phyloP scores from a whole-genome alignment of 768 basidiomycete genomes.

The Kwoniella pini region DNA sequence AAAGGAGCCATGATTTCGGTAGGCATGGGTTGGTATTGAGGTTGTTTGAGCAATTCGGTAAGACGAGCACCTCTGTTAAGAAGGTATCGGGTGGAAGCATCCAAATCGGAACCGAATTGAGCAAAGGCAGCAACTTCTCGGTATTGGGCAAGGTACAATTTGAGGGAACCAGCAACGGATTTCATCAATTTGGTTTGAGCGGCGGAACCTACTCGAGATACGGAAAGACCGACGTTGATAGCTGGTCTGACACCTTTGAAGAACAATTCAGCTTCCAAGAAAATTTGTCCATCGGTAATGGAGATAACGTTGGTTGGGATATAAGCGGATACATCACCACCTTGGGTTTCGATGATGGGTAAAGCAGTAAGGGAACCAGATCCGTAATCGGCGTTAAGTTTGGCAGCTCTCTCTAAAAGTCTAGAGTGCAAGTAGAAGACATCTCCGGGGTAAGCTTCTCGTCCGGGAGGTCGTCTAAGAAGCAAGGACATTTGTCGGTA shows the following conservation, averaged over 20 bases:
- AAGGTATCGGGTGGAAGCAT: constrained; percentile 98
- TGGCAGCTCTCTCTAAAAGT: constrained; percentile 99
- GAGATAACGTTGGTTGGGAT: constrained; percentile 95
- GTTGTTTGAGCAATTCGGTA: constrained; percentile 91
- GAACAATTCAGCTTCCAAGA: constrained; percentile 99
- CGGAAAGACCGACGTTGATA: constrained; percentile 99
- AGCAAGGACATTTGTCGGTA: constrained; percentile 99
- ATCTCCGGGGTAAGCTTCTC: constrained; percentile 96
- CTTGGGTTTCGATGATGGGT: constrained; percentile 98
- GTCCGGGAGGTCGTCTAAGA: constrained; percentile 99
- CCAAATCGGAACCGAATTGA: constrained; percentile 99
- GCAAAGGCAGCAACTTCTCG: constrained; percentile 89
- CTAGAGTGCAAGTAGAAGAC: constrained; percentile 99
- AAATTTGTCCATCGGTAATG: constrained; percentile 98
- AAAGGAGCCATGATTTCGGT: constrained; percentile 98
- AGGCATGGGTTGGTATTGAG: constrained; percentile 80
- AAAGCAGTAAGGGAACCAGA: constrained; percentile 98
- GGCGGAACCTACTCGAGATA: constrained; percentile 99
- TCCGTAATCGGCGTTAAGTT: constrained; percentile 99
- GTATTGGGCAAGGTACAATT: constrained; percentile 99
- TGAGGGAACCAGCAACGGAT: constrained; percentile 99
- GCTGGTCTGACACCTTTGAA: constrained; percentile 99
- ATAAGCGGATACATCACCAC: constrained; percentile 99
- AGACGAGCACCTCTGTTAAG: constrained; percentile 96
- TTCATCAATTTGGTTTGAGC: constrained; percentile 99